Base-by-base conservation (phyloP, 139 green algal species). In the Asterochloris sp. region DNA sequence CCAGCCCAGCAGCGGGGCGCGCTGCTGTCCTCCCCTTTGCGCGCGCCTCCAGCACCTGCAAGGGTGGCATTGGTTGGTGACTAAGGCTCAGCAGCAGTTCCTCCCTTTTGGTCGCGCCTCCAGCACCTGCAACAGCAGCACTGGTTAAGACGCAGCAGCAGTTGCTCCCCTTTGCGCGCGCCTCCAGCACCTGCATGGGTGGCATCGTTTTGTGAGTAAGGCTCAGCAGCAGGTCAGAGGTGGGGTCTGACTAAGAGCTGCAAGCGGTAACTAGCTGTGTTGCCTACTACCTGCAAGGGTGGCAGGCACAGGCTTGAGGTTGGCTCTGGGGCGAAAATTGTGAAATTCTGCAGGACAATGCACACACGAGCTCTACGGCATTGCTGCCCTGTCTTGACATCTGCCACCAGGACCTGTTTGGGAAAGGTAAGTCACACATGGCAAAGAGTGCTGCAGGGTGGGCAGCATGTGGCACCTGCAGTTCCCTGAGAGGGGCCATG, bases 51-150 rank as follows among this genome's bases (percentile, higher is more conserved):
- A 71, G 66, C 17, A 26, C 17, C 66, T 71, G 66, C 66, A 10
- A 24, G 15, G 15, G 16, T 69, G 16, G 15, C 14, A 69, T 24
- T 14, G 14, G 15, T 24, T 16, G 16, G 15, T 69, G 16, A 14
- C 15, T n/a, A n/a, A n/a, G n/a, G n/a, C n/a, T n/a, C n/a, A 69
- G 15, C 64, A 69, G 14, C 64, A 69, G 14, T 24, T 24, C 64
- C n/a, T n/a, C n/a, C n/a, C n/a, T n/a, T n/a, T n/a, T n/a, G n/a
- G n/a, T n/a, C n/a, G 76, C 11, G 76, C 76, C n/a, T 81, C 76
- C 76, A 81, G 28, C 11, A 71, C 64, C 76, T 81, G 76, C 76
- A 79, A 13, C 74, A 64, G 13, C 74, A 67, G 9, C 26, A 47
- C 28, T 67, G 10, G 29, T 11, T 29, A 62, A 28, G 29, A 64